Base-by-base conservation (phyloP, 164 flowering plant species). In the Vitis rotundifolia region DNA sequence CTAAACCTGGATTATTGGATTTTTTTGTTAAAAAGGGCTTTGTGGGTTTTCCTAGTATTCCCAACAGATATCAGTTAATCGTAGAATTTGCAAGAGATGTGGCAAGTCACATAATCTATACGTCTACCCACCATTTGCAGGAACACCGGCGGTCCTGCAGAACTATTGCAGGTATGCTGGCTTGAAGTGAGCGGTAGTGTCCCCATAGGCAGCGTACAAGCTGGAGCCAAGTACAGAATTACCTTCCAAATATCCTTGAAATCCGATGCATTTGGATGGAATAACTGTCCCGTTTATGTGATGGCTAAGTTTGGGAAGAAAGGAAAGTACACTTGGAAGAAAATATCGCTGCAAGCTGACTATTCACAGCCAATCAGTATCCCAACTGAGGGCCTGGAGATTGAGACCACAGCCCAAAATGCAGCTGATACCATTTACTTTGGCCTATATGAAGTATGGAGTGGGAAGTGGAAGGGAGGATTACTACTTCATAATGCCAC, bases 381-480 rank as follows among this genome's bases (percentile, higher is more conserved):
- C 26, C 26, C 26, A 22, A 1, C 26, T 22, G 26, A 22, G 1
- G 26, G 26, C 26, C 13, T 51, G 0, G 15, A 16, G 5, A 16
- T 49, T 9, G 8, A 0, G 11, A 65, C 66, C 70, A 71, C 69
- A 4, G 44, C 16, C 0, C 9, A 0, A 10, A 28, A 0, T 0
- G 15, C 8, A 2, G 60, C 63, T 14, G 61, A 29, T 0, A 66
- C 19, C 15, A 63, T 81, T 12, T 66, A 59, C 49, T 81, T 84
- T 49, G 87, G 87, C 8, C 37, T 84, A 59, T 84, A 81, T 28
- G 87, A 84, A 61, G 75, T 81, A 0, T 84, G 85, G 87, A 79
- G 68, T 52, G 84, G 81, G 1, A 79, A 72, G 16, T 81, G 85
- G 87, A 84, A 84, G 71, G 81, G 80, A 15, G 87, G 87, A 6